Evolutionary conservation across 2,329 filamentous ascomycete species (phyloP).

Genomic region (Aspergillaceae sp.): DNA sequence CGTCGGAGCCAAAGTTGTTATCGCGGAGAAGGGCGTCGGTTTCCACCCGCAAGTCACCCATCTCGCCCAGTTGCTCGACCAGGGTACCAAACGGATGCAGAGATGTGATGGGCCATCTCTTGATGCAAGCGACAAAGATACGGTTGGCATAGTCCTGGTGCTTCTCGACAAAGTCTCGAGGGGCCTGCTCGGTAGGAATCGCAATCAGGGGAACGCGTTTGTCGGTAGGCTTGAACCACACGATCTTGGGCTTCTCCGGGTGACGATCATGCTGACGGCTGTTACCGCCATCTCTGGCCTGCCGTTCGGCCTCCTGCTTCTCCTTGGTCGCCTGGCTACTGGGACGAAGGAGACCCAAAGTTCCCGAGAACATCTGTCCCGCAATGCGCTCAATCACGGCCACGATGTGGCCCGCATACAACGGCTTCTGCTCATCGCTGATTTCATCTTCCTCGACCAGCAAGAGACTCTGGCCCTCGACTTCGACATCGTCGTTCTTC

Average conservation of each 20-base stretch:
- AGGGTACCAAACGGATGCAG: constrained; percentile 96
- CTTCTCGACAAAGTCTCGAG: constrained; percentile 95
- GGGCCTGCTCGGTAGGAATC: constrained; percentile 95
- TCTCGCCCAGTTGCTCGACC: constrained; percentile 91
- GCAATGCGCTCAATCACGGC: constrained; percentile 95
- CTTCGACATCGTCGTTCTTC: constrained; percentile 99
- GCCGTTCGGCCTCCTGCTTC: constrained; percentile 95
- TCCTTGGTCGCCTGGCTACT: constrained; percentile 99
- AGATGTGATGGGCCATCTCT: constrained; percentile 99
- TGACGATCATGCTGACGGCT: constrained; percentile 67
- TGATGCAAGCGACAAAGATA: constrained; percentile 98
- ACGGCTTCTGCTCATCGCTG: constrained; percentile 92
- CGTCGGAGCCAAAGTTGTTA: constrained; percentile 97
- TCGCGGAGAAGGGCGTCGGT: constrained; percentile 93
- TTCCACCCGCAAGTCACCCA: constrained; percentile 95
- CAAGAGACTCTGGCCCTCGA: constrained; percentile 92
- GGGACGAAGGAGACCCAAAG: constrained; percentile 82
- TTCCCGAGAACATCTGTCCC: constrained; percentile 98
- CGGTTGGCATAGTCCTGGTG: constrained; percentile 95
- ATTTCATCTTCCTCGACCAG: constrained; percentile 98
- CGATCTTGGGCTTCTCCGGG: constrained; percentile 98
- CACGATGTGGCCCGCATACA: constrained; percentile 94
- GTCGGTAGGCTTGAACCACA: constrained; percentile 99
- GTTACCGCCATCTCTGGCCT: constrained; percentile 72
- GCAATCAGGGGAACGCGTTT: constrained; percentile 97